Evolutionary conservation across 2,329 filamentous ascomycete species (phyloP).

Genomic region (Rhytidhysteron rufulum): DNA sequence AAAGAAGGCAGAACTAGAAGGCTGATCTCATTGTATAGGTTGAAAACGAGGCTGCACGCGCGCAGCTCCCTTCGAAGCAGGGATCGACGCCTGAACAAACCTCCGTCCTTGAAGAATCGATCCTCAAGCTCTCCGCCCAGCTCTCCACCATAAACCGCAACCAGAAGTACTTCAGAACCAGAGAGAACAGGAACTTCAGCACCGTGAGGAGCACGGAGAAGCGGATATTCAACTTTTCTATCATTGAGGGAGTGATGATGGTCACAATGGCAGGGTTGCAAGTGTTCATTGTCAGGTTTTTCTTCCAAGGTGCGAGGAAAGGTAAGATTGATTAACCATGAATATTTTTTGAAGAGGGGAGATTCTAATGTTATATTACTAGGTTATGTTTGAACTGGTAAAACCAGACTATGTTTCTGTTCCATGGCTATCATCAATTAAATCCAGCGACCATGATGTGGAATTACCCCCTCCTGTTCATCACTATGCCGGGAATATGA

Average conservation of each 20-base stretch:
- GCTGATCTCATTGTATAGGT: no score
- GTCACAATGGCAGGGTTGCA: conserved; percentile 93
- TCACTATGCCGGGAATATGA: no score
- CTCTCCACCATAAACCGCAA: conserved; percentile 92
- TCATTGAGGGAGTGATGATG: conserved; percentile 89
- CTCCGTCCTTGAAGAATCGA: conserved; percentile 81
- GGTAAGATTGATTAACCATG: conserved; percentile 34
- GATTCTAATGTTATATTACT: no score
- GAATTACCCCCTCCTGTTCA: no score
- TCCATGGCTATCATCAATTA: no score
- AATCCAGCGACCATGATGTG: no score
- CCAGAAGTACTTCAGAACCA: conserved; percentile 98
- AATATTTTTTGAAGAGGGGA: neutral
- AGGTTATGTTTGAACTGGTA: no score
- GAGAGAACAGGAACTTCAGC: conserved; percentile 98
- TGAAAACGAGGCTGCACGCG: conserved; percentile 80
- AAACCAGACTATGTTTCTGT: no score
- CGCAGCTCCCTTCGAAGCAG: conserved; percentile 81
- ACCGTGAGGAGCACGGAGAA: conserved; percentile 94
- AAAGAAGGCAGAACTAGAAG: no score
- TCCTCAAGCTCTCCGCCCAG: conserved; percentile 90
- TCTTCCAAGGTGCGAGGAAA: conserved; percentile 86
- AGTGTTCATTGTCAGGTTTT: conserved; percentile 96
- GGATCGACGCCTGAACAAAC: conserved; percentile 88
- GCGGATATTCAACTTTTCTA: conserved; percentile 94